These are phyloP conservation scores for Dioscorea alata DNA, from an alignment of 106 monocot genomes.

Conservation along the genomic window DNA sequence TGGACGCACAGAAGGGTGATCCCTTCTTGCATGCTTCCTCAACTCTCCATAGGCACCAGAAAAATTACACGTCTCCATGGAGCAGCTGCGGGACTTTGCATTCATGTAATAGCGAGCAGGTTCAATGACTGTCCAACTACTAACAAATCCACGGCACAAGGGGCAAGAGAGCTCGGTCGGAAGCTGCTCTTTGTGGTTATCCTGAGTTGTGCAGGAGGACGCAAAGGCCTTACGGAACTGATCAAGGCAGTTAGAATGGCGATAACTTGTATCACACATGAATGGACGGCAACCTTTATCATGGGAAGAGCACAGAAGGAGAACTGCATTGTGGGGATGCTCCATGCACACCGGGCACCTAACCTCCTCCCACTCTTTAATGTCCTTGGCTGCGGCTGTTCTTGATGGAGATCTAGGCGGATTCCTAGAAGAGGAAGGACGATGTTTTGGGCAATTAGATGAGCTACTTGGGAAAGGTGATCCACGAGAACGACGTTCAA, in stretches of 20 bases:
- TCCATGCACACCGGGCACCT: conserved; percentile 93
- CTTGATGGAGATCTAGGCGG: conserved; percentile 9
- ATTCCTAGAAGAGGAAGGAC: conserved; percentile 16
- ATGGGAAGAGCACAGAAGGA: conserved; percentile 63
- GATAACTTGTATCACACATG: conserved; percentile 92
- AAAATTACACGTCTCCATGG: not conserved
- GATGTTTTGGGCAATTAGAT: conserved; percentile 9
- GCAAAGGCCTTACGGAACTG: conserved; percentile 61
- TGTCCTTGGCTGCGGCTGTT: conserved; percentile 17
- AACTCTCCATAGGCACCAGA: not conserved
- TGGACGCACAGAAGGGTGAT: not conserved
- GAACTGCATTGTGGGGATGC: conserved; percentile 93
- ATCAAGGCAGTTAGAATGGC: conserved; percentile 94
- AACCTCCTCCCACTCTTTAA: conserved; percentile 72
- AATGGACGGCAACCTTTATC: conserved; percentile 79
- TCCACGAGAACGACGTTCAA: conserved; percentile 33
- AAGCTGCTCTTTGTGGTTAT: too few relatives aligned
- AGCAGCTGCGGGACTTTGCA: not conserved
- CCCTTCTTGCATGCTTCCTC: not conserved
- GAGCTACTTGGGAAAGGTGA: conserved; percentile 46
- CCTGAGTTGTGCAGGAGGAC: too few relatives aligned
- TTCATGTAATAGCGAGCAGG: conserved; percentile 2
- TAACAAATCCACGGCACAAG: not conserved
- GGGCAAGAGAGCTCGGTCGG: not conserved
- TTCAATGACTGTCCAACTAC: conserved; percentile 11